A percentile compares a stretch with the other conserved stretches of the same genome.
These are phyloP conservation scores for Suillus ampliporus DNA, from an alignment of 768 basidiomycete species.

Conservation along the genomic window DNA sequence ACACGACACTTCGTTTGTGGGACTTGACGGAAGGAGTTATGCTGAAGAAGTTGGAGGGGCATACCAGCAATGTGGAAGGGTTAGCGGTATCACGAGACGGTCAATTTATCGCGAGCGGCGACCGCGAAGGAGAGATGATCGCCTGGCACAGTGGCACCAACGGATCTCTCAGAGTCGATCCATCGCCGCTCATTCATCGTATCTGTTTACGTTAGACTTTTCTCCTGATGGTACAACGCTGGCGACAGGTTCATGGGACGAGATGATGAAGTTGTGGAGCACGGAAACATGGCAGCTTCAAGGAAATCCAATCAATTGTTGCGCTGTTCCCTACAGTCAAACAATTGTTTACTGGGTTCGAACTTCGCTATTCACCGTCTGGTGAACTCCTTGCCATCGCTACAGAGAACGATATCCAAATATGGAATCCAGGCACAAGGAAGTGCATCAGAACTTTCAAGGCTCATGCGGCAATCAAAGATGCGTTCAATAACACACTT, in stretches of 20 bases:
- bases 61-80: background rate
- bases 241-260: background rate
- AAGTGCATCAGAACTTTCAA: background rate
- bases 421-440: background rate
- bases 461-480: background rate
- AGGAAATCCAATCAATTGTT: background rate
- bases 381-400: background rate
- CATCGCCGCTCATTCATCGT: background rate
- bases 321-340: background rate
- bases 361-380: background rate
- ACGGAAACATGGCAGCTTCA: background rate
- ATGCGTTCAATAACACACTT: background rate
- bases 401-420: background rate
- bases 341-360: background rate
- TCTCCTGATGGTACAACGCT: background rate
- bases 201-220: background rate
- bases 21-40: background rate
- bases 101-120: background rate
- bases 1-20: background rate
- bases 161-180: background rate
- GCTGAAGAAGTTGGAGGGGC: background rate
- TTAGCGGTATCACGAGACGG: background rate
- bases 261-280: background rate
- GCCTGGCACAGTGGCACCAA: background rate
- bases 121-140: background rate